phyloP scores from a whole-genome alignment of 257 asterid genomes.

The Nicotiana undulata region DNA sequence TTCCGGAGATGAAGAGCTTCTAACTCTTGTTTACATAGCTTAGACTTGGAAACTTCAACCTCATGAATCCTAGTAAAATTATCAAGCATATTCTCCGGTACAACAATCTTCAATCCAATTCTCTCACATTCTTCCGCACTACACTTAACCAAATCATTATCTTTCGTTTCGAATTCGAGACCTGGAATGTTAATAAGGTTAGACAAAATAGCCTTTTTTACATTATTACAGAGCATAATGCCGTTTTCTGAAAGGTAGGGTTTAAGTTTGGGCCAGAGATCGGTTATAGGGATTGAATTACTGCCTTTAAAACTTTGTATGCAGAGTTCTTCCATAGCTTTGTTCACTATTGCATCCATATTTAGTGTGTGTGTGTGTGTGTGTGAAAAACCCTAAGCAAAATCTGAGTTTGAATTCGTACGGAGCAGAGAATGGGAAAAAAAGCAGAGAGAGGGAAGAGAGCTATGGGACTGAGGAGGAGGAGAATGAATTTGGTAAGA shows the following conservation, averaged over 20 bases:
- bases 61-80: slow-evolving; percentile 73
- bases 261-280: slow-evolving; percentile 58
- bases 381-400: too few relatives aligned
- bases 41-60: slow-evolving; percentile 35
- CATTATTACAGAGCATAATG: slow-evolving; percentile 45
- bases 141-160: slow-evolving; percentile 14
- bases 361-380: too few relatives aligned
- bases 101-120: slow-evolving; percentile 52
- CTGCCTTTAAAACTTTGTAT: slow-evolving; percentile 29
- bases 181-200: slow-evolving; percentile 57
- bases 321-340: slow-evolving; percentile 71
- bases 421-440: too few relatives aligned
- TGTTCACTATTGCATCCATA: slow-evolving; percentile 65
- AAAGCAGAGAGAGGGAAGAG: background rate
- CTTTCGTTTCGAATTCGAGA: slow-evolving; percentile 36
- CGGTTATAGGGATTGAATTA: slow-evolving; percentile 41
- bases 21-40: slow-evolving; percentile 37
- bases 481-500: background rate
- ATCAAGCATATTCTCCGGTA: slow-evolving; percentile 57
- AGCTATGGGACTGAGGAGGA: background rate
- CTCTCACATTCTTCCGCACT: slow-evolving; percentile 47
- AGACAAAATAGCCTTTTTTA: slow-evolving; percentile 66
- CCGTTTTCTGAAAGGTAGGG: slow-evolving; percentile 36
- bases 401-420: too few relatives aligned
- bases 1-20: slow-evolving; percentile 48